Percentiles rank a stretch among this genome's conserved stretches.
phyloP scores from a whole-genome alignment of 2,329 filamentous ascomycete genomes.

The Cordyceps fumosorosea region DNA sequence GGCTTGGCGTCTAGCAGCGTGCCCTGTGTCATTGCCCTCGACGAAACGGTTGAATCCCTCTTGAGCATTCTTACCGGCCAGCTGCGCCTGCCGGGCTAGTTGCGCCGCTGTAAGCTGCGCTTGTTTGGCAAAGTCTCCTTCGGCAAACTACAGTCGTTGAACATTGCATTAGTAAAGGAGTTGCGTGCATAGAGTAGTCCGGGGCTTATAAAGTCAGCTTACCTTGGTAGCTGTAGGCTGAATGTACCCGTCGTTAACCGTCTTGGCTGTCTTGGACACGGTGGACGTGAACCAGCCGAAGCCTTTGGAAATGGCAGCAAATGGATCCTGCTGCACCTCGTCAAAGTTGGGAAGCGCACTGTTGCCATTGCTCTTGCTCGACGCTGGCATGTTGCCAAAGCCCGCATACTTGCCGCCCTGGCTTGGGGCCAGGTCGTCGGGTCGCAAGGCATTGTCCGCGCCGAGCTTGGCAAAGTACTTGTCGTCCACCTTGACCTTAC shows the following conservation, averaged over 20 bases:
- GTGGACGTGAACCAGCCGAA: constrained; percentile 91
- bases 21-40: constrained; percentile 55
- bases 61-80: constrained; percentile 67
- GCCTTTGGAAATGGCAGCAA: constrained; percentile 81
- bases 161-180: not conserved
- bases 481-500: constrained; percentile 65
- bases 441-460: constrained; percentile 69
- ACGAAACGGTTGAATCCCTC: constrained; percentile 82
- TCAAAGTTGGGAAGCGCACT: constrained; percentile 62
- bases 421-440: constrained; percentile 70
- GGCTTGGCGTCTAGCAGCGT: constrained; percentile 25
- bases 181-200: not conserved
- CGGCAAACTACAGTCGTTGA: constrained; percentile 55
- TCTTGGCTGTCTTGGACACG: constrained; percentile 85
- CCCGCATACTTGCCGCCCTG: constrained; percentile 91
- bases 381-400: constrained; percentile 72
- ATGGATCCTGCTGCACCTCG: constrained; percentile 84
- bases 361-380: constrained; percentile 36
- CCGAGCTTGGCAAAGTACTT: constrained; percentile 85
- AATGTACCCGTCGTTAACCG: constrained; percentile 83
- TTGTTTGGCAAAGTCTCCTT: constrained; percentile 69
- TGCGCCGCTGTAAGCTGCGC: constrained; percentile 57
- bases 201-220: constrained; percentile 16
- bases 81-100: constrained; percentile 58
- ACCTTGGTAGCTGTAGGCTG: constrained; percentile 89